Base-by-base conservation (phyloP, 805 yeast genomes). In the Helenozyma rhizophorensis region DNA sequence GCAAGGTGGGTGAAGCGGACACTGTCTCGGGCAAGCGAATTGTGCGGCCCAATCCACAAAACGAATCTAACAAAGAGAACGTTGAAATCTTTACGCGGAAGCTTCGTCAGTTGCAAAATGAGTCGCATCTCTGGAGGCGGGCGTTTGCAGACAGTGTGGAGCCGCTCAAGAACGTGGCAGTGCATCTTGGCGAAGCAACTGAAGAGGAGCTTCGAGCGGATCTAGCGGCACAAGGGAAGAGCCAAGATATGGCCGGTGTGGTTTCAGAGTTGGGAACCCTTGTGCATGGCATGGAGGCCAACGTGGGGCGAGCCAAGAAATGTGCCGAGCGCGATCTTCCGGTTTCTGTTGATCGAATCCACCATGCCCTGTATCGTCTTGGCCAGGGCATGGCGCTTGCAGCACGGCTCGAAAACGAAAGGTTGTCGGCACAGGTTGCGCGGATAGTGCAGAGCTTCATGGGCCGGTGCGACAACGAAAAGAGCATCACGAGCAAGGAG, bases 31-130 rank as follows among this genome's bases (percentile, higher is more conserved):
- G 51, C 32, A 54, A 47, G 28, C 55, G 57, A 33, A 54, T 63
- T 6, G 48, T 72, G 21, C 53, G 66, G 22, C 81, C 85, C 1
- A 83, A 83, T 50, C 72, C 75, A n/a, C 66, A 74, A 28, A 83
- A 83, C 46, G 54, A 59, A 7, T 61, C 71, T 23, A 81, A 82
- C 48, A 39, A 47, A 23, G 59, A 64, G 26, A 75, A 73, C 31
- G 54, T 80, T 13, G 60, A 65, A 21, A 56, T 69, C 23, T 74
- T 73, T 44, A 61, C 65, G 22, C 48, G 57, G 19, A 68, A 75
- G 41, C 54, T 79, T 31, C 46, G 50, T 9, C 58, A 60, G 14
- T 54, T 82, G 31, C 56, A 60, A 25, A 48, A 51, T 18, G 82
- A 80, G 36, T 71, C 68, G 37, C 51, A 45, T 8, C 61, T 60